Evolutionary conservation across 192 early-diverging fungal genomes (phyloP).

Genomic region (Backusella morwellensis): DNA sequence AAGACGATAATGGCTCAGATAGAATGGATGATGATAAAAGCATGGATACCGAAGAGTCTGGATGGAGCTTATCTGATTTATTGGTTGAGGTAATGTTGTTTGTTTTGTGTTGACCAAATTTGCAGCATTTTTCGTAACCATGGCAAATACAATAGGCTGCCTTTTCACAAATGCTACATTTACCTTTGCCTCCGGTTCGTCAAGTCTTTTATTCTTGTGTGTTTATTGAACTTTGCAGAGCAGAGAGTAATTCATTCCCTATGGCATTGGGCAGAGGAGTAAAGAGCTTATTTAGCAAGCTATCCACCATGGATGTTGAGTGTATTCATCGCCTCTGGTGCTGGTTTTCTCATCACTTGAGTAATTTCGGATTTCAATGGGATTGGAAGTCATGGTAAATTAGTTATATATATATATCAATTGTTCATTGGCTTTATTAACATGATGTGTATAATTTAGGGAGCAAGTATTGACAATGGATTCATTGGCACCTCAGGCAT

Average conservation of each 20-base stretch:
- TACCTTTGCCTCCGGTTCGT: conserved; percentile 55
- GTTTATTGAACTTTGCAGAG: conserved; percentile 69
- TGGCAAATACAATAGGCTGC: conserved; percentile 18
- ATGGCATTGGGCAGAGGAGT: conserved; percentile 65
- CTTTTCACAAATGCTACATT: conserved; percentile 48
- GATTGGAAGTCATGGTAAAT: conserved; percentile 81
- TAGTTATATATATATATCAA: not conserved
- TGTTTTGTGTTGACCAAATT: not conserved
- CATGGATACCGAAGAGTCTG: conserved; percentile 14
- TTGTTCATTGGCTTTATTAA: not conserved
- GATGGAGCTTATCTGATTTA: conserved; percentile 31
- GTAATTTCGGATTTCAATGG: conserved; percentile 92
- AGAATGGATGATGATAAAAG: conserved; percentile 11
- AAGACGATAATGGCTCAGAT: conserved; percentile 23
- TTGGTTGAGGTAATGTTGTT: conserved; percentile 29
- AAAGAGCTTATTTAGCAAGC: conserved; percentile 58
- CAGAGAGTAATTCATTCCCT: conserved; percentile 57
- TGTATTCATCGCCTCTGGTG: conserved; percentile 78
- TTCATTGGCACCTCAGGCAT: conserved; percentile 51
- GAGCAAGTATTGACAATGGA: conserved; percentile 49
- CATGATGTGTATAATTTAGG: conserved; percentile 33
- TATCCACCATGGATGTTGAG: conserved; percentile 83
- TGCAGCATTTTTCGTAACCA: not conserved
- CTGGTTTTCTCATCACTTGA: conserved; percentile 91
- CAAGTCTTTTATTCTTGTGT: conserved; percentile 74